Base-by-base conservation (phyloP, 2,329 filamentous ascomycete genomes). In the Colletotrichum filicis region DNA sequence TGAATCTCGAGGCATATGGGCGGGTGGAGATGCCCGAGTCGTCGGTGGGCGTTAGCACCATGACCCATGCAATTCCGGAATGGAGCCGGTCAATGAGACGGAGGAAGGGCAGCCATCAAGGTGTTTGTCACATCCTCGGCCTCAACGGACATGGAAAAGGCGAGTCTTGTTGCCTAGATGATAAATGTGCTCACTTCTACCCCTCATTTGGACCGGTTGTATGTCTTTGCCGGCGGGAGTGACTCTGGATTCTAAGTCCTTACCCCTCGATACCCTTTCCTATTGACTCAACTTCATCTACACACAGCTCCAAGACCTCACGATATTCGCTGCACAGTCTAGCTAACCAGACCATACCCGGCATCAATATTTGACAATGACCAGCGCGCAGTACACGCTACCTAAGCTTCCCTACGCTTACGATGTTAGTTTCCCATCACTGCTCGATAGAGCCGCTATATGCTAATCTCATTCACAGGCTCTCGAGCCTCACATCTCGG, bases 401-500 rank as follows among this genome's bases (percentile, higher is more conserved):
- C 92, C 92, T 46, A 82, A 86, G 61, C 86, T 94, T 11, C 92
- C 92, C 19, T 94, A 94, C 79, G 88, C 87, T 71, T 94, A 94
- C 80, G 83, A 94, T 88, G 92, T 93, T 82, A 82, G 90, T 84
- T 19, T 65, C 30, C n/a, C 56, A n/a, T 28, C 16, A 5, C 9
- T 37, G 19, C 42, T 6, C 0, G 24, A 26, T 26, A 24, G 1
- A 16, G 22, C 1, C 26, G 19, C 14, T 5, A 11, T 6, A 14
- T 16, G 22, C 24, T 59, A 26, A 61, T 24, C 60, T 61, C 42
- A 60, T 49, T 22, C 37, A 8, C 22, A 93, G 90, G 92, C 92
- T 42, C 86, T 94, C 62, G 92, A 94, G 81, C 92, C 92, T 11
- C 89, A 91, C 83, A 95, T 95, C 85, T 94, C 92, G 42, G 87